Evolutionary conservation across 768 basidiomycete species (phyloP), one percentile per base, ranked within the genome.

Genomic region (Cantharellus cinnabarinus): DNA sequence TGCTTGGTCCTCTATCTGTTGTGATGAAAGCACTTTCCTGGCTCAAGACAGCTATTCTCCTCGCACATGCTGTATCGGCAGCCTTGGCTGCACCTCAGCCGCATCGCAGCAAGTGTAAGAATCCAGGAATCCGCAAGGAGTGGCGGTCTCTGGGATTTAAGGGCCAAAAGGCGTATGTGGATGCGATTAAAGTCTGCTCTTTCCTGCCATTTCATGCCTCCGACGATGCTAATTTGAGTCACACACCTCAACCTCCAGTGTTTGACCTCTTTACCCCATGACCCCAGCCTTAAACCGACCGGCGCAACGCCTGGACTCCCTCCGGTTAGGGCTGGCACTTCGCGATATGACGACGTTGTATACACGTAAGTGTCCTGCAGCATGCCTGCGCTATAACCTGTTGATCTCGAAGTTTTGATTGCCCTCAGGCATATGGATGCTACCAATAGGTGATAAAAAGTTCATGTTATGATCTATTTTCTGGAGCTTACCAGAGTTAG

Each of bases 361-460:
- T 57, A 57, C 2, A 51, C 56, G 56, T 57, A 14, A 5, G 56
- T 57, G 5, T 41, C 2, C 14, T 29, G 20, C 20, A 29, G 20
- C 20, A 48, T 44, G 10, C 35, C 56, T 44, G 5, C 34, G 7
- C n/a, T 10, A 7, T 57, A 10, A 39, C 7, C 15, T 50, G 37
- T 7, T 35, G 7, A 44, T 7, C 56, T 50, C 50, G 56, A 10
- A 2, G 7, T 1, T 51, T 48, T 1, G 14, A 50, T 41, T 44
- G 1, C 35, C 14, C 50, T 2, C n/a, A 57, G 56, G 10, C 56
- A 57, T 51, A 57, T 57, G 56, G 56, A 57, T 57, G 42, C 56
- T 44, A 44, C 15, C 56, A n/a, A 39, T 2, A 57, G 56, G 42
- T 48, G 44, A 10, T 44, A 39, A 14, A 39, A 7, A 5, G 1